Evolutionary conservation across 148 eudicot genomes (phyloP).

Genomic region (Beta vulgaris): DNA sequence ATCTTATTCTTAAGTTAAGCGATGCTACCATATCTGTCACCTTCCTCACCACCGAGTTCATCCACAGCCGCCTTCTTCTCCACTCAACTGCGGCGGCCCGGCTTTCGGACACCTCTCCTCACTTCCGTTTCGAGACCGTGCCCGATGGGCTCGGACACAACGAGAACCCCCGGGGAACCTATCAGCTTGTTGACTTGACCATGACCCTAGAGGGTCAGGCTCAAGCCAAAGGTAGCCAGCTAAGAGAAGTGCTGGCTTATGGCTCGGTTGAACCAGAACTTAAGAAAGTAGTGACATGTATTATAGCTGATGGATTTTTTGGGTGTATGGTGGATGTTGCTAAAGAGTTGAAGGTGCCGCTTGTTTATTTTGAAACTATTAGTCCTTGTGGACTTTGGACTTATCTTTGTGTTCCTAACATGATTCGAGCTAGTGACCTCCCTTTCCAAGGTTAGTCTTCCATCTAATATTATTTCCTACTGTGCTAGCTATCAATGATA

Average conservation of each 20-base stretch:
- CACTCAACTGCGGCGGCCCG: constrained; percentile 23
- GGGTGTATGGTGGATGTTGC: constrained; percentile 35
- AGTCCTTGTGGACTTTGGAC: constrained; percentile 43
- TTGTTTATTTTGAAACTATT: constrained; percentile 34
- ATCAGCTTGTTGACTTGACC: constrained; percentile 17
- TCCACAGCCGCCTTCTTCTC: constrained; percentile 23
- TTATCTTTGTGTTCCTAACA: constrained; percentile 33
- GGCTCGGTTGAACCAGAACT: constrained; percentile 8
- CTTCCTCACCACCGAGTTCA: constrained; percentile 31
- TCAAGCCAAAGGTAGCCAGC: not conserved
- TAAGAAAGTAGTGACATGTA: constrained; percentile 32
- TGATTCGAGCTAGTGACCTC: constrained; percentile 34
- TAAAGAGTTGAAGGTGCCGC: constrained; percentile 28
- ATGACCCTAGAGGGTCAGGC: constrained; percentile 19
- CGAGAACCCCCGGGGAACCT: constrained; percentile 27
- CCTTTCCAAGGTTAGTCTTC: constrained; percentile 36
- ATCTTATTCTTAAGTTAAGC: constrained; percentile 30
- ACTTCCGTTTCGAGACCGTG: constrained; percentile 28
- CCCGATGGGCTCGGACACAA: constrained; percentile 33
- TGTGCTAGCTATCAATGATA: too few species aligned
- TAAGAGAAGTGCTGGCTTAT: constrained; percentile 14
- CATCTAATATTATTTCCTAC: too few species aligned
- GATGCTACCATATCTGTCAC: constrained; percentile 30
- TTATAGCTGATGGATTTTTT: constrained; percentile 37
- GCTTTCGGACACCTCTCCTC: not conserved